phyloP scores from a whole-genome alignment of 768 basidiomycete genomes.

The Agrocybe chaxingu region DNA sequence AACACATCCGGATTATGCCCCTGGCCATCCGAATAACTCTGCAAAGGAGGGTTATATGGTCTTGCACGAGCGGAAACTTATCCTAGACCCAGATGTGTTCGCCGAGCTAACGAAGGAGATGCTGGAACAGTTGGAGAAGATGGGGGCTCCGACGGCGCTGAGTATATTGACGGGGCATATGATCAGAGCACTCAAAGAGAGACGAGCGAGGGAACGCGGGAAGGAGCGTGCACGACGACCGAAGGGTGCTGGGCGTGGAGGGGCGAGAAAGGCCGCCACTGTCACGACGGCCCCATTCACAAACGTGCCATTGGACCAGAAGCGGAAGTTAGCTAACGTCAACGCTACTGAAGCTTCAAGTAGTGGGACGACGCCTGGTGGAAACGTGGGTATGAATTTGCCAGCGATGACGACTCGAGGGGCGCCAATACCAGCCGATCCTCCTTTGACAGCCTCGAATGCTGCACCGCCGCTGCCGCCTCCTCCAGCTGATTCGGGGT shows the following conservation, averaged over 20 bases:
- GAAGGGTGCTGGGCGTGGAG: slow-evolving; percentile 25
- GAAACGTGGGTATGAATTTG: slow-evolving; percentile 5
- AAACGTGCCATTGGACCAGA: slow-evolving; percentile 35
- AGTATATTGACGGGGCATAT: slow-evolving; percentile 82
- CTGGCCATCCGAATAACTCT: slow-evolving; percentile 43
- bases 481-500: slow-evolving; percentile 35
- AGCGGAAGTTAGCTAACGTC: slow-evolving; percentile 10
- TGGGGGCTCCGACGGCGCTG: slow-evolving; percentile 81
- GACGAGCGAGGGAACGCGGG: slow-evolving; percentile 42
- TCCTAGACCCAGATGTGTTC: slow-evolving; percentile 85
- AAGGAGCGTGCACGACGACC: slow-evolving; percentile 37
- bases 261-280: slow-evolving; percentile 24
- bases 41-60: slow-evolving; percentile 65
- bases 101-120: slow-evolving; percentile 70
- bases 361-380: neutral
- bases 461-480: slow-evolving; percentile 22
- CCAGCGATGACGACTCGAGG: slow-evolving; percentile 2
- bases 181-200: slow-evolving; percentile 81
- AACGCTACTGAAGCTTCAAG: slow-evolving; percentile 4
- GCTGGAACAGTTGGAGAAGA: slow-evolving; percentile 69
- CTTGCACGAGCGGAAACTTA: slow-evolving; percentile 78
- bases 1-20: slow-evolving; percentile 53
- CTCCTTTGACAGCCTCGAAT: neutral
- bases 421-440: too few relatives aligned
- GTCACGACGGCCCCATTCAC: slow-evolving; percentile 38